Evolutionary conservation across 2,329 filamentous ascomycete species (phyloP).

Genomic region (Byssothecium circinans): DNA sequence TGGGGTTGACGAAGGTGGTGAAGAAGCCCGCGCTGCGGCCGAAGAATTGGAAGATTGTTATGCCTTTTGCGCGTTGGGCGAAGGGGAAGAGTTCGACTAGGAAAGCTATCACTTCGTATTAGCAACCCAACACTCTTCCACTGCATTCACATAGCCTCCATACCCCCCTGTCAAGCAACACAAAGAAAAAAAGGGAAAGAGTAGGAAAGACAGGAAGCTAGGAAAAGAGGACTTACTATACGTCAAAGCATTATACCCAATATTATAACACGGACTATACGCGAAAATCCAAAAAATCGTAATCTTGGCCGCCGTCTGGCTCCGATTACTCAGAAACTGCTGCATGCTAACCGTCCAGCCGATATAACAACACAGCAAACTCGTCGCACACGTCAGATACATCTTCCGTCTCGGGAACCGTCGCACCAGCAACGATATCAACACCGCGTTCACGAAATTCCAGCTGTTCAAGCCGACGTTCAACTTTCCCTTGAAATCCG

Average conservation of each 20-base stretch:
- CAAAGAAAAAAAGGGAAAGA: too few relatives aligned
- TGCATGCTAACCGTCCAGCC: constrained; percentile 52
- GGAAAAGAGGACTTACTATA: constrained; percentile 47
- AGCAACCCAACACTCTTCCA: too few relatives aligned
- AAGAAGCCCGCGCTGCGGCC: constrained; percentile 64
- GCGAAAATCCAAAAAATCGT: constrained; percentile 54
- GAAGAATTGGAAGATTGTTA: constrained; percentile 62
- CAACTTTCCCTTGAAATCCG: constrained; percentile 38
- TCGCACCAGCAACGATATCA: constrained; percentile 58
- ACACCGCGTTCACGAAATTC: constrained; percentile 59
- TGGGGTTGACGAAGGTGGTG: constrained; percentile 62
- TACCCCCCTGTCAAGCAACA: too few relatives aligned
- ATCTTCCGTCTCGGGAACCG: constrained; percentile 57
- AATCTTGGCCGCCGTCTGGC: constrained; percentile 47
- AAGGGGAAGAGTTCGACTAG: constrained; percentile 53
- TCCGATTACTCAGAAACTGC: constrained; percentile 46
- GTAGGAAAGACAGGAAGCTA: too few relatives aligned
- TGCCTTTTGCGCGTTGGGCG: constrained; percentile 51
- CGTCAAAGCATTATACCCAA: constrained; percentile 65
- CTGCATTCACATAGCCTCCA: too few relatives aligned
- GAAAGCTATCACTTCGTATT: constrained; percentile 46
- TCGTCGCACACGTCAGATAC: constrained; percentile 50
- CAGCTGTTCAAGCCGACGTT: constrained; percentile 62
- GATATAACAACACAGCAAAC: constrained; percentile 37
- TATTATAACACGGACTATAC: constrained; percentile 58